phyloP scores from a whole-genome alignment of 257 asterid species.

The Solanum chiquidenum region DNA sequence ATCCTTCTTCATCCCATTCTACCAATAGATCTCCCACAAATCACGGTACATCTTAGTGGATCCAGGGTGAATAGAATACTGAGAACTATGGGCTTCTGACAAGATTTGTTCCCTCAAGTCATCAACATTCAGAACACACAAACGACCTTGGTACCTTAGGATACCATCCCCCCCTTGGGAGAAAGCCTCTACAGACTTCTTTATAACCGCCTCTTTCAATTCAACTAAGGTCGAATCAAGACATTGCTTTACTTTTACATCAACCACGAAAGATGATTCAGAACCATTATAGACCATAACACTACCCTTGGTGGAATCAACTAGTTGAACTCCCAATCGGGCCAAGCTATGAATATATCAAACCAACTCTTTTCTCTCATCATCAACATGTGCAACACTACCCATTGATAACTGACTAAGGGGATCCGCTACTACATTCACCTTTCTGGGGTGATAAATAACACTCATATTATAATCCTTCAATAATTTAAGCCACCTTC shows the following conservation, averaged over 20 bases:
- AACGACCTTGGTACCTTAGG: not conserved
- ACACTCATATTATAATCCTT: too few relatives aligned
- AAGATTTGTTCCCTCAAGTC: not conserved
- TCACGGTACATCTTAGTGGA: not conserved
- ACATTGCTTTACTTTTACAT: too few relatives aligned
- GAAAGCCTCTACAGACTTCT: not conserved
- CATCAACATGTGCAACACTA: not conserved
- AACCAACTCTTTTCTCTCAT: not conserved
- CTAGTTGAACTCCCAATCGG: too few relatives aligned
- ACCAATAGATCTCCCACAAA: not conserved
- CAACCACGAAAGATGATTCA: too few relatives aligned
- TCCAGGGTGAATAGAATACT: not conserved
- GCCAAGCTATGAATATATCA: too few relatives aligned
- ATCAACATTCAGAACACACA: too few relatives aligned
- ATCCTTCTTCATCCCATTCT: not conserved
- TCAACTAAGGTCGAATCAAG: not conserved
- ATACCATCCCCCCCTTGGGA: not conserved
- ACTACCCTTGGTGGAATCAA: too few relatives aligned
- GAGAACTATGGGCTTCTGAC: not conserved
- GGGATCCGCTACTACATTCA: not conserved
- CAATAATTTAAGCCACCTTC: not conserved
- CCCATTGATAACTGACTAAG: not conserved
- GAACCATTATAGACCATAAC: too few relatives aligned
- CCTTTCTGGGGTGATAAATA: not conserved
- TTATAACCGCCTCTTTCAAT: not conserved